Base-by-base conservation (phyloP, 257 asterid species). In the Solanum gandarillasii region DNA sequence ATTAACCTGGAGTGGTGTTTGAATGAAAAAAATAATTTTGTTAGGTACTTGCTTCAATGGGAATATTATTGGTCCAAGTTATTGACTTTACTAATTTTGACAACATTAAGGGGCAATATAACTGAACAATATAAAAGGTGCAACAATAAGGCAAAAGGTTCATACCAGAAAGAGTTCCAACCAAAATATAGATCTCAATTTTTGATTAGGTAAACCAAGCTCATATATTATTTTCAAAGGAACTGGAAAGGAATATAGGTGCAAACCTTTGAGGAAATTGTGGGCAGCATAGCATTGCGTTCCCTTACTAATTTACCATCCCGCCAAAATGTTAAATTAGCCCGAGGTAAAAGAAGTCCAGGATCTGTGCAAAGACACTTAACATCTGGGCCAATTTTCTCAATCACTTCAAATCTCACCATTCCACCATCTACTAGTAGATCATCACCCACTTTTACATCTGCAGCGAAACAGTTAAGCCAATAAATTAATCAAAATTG, bases 371-470 rank as follows among this genome's bases (percentile, higher is more conserved):
- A 97, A 58, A 86, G 91, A 91, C 99, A 97, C 90, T 94, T 95
- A 39, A 97, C 99, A 93, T 97, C 99, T 43, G 99, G 99, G 90
- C 99, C 99, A 87, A 96, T 92, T 92, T 93, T 97, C 91, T 96
- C 99, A 65, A 94, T 92, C 91, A 97, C 99, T 88, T 97, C 99
- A 94, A 96, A 97, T 90, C 99, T 94, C 89, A 96, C 99, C 99
- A 97, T 97, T 88, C 99, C 99, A 92, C 99, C 99, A 91, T 97
- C 99, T 67, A 97, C 97, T 60, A 97, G 93, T 87, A 97, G 98
- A 36, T 96, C 99, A 92, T 97, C 99, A 25, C 99, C 98, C 73
- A 94, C 94, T 87, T 90, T 89, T 79, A 95, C 95, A 95, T 97
- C 99, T 97, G 98, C 78, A 88, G 87, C 3, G 73, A 11, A 38